Percentiles rank a stretch among this genome's conserved stretches.
These are phyloP conservation scores for Pilatotrama ljubarskyi DNA, from an alignment of 768 basidiomycete species.

Conservation along the genomic window DNA sequence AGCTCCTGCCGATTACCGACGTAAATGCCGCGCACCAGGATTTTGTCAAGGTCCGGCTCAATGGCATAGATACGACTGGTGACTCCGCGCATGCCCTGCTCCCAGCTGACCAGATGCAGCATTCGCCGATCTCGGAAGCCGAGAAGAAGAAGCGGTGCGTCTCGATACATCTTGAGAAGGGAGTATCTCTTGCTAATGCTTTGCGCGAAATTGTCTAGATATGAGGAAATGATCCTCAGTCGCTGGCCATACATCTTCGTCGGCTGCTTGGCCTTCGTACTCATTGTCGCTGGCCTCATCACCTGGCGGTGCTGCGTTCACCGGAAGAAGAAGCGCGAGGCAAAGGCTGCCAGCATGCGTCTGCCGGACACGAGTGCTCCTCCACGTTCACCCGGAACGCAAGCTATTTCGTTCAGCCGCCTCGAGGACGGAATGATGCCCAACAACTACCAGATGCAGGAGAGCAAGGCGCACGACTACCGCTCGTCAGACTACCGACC, in stretches of 20 bases:
- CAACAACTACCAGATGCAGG: constrained; percentile 16
- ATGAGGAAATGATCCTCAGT: constrained; percentile 32
- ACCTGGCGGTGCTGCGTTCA: constrained; percentile 34
- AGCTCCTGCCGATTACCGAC: constrained; percentile 63
- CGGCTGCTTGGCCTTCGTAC: constrained; percentile 32
- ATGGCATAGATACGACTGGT: constrained; percentile 57
- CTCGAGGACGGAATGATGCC: constrained; percentile 16
- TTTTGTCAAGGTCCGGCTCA: constrained; percentile 62
- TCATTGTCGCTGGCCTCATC: constrained; percentile 29
- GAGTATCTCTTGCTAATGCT: not conserved
- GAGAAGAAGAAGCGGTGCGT: constrained; percentile 32
- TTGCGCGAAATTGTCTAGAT: constrained; percentile 12
- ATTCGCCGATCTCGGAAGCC: constrained; percentile 47
- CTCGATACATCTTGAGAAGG: not conserved
- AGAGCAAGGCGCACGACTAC: constrained; percentile 8
- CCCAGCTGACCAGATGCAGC: constrained; percentile 54
- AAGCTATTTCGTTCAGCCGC: constrained; percentile 17
- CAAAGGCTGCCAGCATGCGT: constrained; percentile 4
- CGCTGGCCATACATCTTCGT: constrained; percentile 36
- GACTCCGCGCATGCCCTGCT: constrained; percentile 59
- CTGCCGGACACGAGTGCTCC: constrained; percentile 13
- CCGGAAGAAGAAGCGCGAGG: constrained; percentile 20
- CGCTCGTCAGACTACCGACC: constrained; percentile 9
- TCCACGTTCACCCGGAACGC: constrained; percentile 1
- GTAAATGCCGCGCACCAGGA: constrained; percentile 55